Percentiles rank a stretch among this genome's conserved stretches.
Evolutionary conservation across 2,329 filamentous ascomycete species (phyloP).

Genomic region (Fusarium sterilihyphosum): DNA sequence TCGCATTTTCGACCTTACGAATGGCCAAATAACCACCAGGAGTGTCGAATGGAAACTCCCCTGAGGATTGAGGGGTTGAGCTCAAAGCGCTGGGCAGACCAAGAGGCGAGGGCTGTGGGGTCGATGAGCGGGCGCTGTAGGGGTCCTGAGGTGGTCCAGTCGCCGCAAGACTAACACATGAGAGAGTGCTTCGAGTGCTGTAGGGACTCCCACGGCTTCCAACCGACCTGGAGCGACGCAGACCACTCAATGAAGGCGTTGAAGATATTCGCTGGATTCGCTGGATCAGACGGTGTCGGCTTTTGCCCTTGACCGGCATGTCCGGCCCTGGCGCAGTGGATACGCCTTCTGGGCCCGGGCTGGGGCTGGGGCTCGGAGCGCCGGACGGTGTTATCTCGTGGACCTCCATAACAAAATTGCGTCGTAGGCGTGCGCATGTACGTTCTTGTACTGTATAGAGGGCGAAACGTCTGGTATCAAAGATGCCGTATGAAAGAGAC

Average conservation of each 20-base stretch:
- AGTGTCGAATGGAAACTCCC: slow-evolving; percentile 54
- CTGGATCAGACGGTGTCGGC: slow-evolving; percentile 75
- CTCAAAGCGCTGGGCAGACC: slow-evolving; percentile 48
- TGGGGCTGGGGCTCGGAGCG: slow-evolving; percentile 27
- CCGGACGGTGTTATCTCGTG: slow-evolving; percentile 38
- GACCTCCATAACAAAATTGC: slow-evolving; percentile 36
- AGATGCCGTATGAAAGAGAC: not conserved
- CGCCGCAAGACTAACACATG: slow-evolving; percentile 64
- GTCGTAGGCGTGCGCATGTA: not conserved
- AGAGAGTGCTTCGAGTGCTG: slow-evolving; percentile 62
- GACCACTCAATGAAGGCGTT: slow-evolving; percentile 74
- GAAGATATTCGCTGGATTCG: slow-evolving; percentile 85
- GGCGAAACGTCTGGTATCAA: not conserved
- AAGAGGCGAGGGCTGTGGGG: slow-evolving; percentile 55
- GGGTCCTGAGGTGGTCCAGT: slow-evolving; percentile 45
- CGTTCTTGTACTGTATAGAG: not conserved
- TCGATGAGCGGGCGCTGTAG: slow-evolving; percentile 43
- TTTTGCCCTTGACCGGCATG: slow-evolving; percentile 65
- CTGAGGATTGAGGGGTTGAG: slow-evolving; percentile 52
- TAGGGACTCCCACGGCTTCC: slow-evolving; percentile 77
- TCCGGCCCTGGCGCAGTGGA: slow-evolving; percentile 44
- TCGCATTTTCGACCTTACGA: slow-evolving; percentile 64
- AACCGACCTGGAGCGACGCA: slow-evolving; percentile 71
- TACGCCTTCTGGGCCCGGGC: slow-evolving; percentile 39
- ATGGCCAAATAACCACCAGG: slow-evolving; percentile 61